Evolutionary conservation across 2,329 filamentous ascomycete genomes (phyloP), one percentile per base, ranked within the genome.

Genomic region (Mycosphaerella sp.): DNA sequence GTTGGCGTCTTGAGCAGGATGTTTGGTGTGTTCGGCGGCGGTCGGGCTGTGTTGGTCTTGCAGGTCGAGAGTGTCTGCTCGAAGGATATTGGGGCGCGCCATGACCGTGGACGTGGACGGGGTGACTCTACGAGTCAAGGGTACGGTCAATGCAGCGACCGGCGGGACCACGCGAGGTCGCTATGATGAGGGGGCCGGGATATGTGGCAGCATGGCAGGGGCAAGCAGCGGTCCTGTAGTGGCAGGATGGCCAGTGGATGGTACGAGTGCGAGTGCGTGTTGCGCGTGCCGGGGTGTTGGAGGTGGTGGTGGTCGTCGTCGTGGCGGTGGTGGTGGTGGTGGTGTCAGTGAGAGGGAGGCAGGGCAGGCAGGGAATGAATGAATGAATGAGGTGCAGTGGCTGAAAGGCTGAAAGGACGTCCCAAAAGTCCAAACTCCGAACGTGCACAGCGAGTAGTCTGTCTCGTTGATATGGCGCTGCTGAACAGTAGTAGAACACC

Each of bases 41-140:
- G 90, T 93, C 30, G 89, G 89, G 53, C 85, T 77, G 65, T 84
- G 76, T 66, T 83, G 86, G 71, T 89, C 82, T 78, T 97, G 93
- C 46, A 97, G 82, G 73, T 97, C 93, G 72, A 96, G 86, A 57
- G 91, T 94, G 75, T 97, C 91, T 95, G 71, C 52, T 41, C 45
- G 52, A 17, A 61, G 34, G 39, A 62, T 53, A 53, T 53, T 55
- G 30, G 60, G 60, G 27, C 60, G 57, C 41, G 60, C 51, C 58
- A 61, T 60, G 45, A 37, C 36, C 21, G 32, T 25, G n/a, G 45
- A 16, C 44, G 40, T 18, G 27, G 35, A 7, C 5, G 3, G 9
- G n/a, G 18, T 18, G 16, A 2, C 10, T 6, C 18, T 17, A 25
- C 6, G 39, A 18, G 10, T 39, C 36, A 16, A 39, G 36, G 18